These are phyloP conservation scores for Russula virescens DNA, from an alignment of 768 basidiomycete species.

Conservation along the genomic window DNA sequence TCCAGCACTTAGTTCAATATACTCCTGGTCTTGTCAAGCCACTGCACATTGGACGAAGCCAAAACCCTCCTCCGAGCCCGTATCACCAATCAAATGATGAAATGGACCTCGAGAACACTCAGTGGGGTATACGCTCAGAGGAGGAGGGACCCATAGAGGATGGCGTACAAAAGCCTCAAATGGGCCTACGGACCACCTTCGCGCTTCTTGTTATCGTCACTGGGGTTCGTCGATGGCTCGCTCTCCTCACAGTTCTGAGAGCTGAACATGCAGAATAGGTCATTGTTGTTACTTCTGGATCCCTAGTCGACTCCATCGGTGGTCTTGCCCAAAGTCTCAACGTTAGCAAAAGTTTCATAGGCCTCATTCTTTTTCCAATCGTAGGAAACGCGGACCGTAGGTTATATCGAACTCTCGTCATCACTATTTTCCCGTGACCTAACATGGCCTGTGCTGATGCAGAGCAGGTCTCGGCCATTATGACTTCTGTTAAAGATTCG, in stretches of 20 bases:
- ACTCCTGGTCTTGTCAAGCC: neutral
- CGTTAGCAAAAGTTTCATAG: slow-evolving; percentile 79
- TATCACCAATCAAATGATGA: neutral
- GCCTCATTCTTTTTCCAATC: slow-evolving; percentile 82
- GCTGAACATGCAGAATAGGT: slow-evolving; percentile 27
- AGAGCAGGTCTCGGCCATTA: slow-evolving; percentile 89
- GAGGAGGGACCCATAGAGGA: slow-evolving; percentile 23
- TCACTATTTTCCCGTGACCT: neutral
- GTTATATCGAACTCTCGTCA: slow-evolving; percentile 20
- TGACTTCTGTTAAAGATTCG: slow-evolving; percentile 86
- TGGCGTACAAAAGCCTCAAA: slow-evolving; percentile 30
- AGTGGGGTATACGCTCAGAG: neutral
- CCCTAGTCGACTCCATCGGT: slow-evolving; percentile 74
- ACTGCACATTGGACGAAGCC: neutral
- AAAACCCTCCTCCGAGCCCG: slow-evolving; percentile 3
- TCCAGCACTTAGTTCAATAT: slow-evolving; percentile 4
- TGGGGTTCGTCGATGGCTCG: slow-evolving; percentile 30
- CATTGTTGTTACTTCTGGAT: slow-evolving; percentile 51
- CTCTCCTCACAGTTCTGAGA: neutral
- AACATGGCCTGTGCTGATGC: slow-evolving; percentile 16
- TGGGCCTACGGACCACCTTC: slow-evolving; percentile 34
- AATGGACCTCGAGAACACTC: neutral
- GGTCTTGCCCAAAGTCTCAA: slow-evolving; percentile 52
- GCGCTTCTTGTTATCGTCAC: slow-evolving; percentile 36
- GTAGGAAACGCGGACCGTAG: slow-evolving; percentile 83